Conservation (phyloP, 305 asterid species). For the Petunia hybrid region DNA sequence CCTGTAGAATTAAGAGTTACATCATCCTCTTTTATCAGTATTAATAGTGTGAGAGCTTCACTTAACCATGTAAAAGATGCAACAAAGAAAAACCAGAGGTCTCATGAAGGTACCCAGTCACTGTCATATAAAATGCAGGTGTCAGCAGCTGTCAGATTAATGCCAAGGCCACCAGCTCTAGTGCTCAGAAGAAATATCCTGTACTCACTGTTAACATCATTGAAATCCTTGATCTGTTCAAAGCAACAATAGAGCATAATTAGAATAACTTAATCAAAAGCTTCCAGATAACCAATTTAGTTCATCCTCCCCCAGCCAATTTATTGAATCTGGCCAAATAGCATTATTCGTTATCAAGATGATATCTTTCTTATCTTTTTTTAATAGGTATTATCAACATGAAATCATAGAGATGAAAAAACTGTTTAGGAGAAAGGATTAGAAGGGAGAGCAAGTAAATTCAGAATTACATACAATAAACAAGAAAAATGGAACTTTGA, state of each 20-base stretch:
- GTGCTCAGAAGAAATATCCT: conserved; percentile 95
- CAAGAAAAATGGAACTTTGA: background rate
- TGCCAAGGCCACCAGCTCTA: conserved; percentile 99
- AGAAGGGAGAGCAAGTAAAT: conserved; percentile 17
- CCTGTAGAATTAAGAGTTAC: conserved; percentile 5
- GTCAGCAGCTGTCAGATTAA: conserved; percentile 97
- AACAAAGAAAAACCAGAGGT: background rate
- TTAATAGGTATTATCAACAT: background rate
- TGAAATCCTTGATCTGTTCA: conserved; percentile 87
- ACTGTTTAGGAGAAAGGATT: background rate
- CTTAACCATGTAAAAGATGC: background rate
- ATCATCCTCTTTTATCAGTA: background rate
- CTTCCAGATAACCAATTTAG: conserved; percentile 8
- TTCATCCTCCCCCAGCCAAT: conserved; percentile 11
- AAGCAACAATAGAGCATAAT: background rate
- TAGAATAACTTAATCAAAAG: conserved; percentile 23
- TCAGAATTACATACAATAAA: conserved; percentile 4
- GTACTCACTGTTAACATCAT: conserved; percentile 60
- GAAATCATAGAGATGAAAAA: background rate
- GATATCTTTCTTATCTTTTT: background rate
- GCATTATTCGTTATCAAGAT: background rate
- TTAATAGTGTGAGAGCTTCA: background rate
- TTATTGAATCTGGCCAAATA: background rate
- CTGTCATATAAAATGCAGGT: conserved; percentile 98
- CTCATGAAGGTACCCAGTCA: conserved; percentile 76